Evolutionary conservation across 345 rosid species (phyloP).

Genomic region (Citrus trifoliata): DNA sequence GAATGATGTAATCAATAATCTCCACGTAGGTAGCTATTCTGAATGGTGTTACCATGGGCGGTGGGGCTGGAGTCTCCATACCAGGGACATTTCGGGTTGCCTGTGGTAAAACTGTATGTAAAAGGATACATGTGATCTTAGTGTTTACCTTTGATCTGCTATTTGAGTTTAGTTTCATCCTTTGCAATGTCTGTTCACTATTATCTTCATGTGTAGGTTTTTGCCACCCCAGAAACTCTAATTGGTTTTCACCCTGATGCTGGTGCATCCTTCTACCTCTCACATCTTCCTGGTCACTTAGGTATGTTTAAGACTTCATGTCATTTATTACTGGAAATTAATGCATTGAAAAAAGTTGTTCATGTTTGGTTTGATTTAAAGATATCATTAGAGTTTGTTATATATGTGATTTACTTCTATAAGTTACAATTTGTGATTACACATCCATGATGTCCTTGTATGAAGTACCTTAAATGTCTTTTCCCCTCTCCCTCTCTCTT

Average conservation of each 20-base stretch:
- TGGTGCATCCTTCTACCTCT: constrained; percentile 86
- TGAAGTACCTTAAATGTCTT: background rate
- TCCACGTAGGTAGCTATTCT: constrained; percentile 68
- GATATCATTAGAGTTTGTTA: background rate
- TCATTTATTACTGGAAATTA: background rate
- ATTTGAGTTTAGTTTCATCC: constrained; percentile 1
- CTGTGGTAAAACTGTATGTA: constrained; percentile 73
- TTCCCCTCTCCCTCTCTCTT: background rate
- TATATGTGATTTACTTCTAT: background rate
- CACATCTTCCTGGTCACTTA: constrained; percentile 81
- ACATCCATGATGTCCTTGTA: background rate
- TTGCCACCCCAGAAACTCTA: constrained; percentile 92
- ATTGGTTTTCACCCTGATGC: constrained; percentile 99
- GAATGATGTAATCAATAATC: background rate
- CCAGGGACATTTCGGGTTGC: constrained; percentile 89
- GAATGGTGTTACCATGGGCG: constrained; percentile 94
- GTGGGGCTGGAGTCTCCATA: constrained; percentile 91
- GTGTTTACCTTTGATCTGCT: background rate
- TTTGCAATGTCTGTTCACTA: constrained; percentile 9
- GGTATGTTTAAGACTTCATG: constrained; percentile 40
- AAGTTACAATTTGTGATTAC: background rate
- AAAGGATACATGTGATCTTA: background rate
- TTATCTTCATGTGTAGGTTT: constrained; percentile 48
- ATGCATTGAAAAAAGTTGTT: background rate
- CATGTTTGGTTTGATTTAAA: background rate